Base-by-base conservation (phyloP, 2,329 filamentous ascomycete species). In the Diaporthe citrichinensis region DNA sequence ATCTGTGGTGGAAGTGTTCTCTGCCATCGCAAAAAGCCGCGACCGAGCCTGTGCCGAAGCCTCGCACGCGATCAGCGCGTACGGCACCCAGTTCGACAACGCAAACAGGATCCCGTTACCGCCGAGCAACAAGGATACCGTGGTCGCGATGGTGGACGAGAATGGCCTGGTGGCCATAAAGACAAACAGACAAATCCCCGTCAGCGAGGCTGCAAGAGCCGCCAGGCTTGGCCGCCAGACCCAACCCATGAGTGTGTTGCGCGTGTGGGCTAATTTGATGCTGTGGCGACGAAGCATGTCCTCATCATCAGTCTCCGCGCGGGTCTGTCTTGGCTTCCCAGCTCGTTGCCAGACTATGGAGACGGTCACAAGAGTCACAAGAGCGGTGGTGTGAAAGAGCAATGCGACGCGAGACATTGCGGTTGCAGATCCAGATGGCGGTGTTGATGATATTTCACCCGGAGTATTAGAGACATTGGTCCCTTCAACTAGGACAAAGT, bases 361-460 rank as follows among this genome's bases (percentile, higher is more conserved):
- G n/a, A 55, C 65, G 34, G 15, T 7, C 65, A 55, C 34, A 9
- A 69, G 14, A 14, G 49, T 55, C 20, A 41, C 31, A 0, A 69
- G 34, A 41, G 65, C 34, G 31, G 65, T 7, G 9, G 49, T 41
- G n/a, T 69, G 65, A 23, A 69, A 55, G 49, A 69, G 28, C n/a
- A 69, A 39, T 15, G 65, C 65, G n/a, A 69, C 49, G 14, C 31
- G 65, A 28, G 65, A 69, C 34, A 55, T 69, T 25, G 65, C 65
- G 1, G n/a, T 55, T 41, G 23, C n/a, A 25, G 49, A 55, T 55
- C 41, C 15, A 12, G 65, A 69, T 31, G n/a, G 17, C 34, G 15
- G 0, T 23, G 9, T 41, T 1, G 34, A 31, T 39, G 65, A 41
- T 28, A 8, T 34, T 41, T 39, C 9, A 20, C 12, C 10, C 9